Evolutionary conservation across 768 basidiomycete genomes (phyloP).

Genomic region (Amanita rubescens): DNA sequence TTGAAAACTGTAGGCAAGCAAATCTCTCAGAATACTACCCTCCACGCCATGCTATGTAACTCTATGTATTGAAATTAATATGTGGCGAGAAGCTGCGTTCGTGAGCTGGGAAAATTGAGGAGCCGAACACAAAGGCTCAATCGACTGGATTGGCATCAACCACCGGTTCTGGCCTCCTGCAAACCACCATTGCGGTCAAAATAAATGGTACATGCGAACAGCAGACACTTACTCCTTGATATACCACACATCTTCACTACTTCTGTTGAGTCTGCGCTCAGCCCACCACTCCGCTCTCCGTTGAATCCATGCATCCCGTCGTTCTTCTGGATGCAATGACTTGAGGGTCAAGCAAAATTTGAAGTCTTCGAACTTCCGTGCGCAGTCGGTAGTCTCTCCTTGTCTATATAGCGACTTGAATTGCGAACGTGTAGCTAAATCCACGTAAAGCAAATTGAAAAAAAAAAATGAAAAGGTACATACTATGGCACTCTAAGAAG

Average conservation of each 20-base stretch:
- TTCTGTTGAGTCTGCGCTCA: slow-evolving; percentile 57
- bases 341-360: slow-evolving; percentile 91
- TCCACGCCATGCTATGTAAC: too few species aligned
- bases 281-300: slow-evolving; percentile 96
- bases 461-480: background rate
- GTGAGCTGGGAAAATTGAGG: background rate
- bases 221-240: slow-evolving; percentile 56
- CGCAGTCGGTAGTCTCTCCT: slow-evolving; percentile 67
- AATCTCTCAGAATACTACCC: too few species aligned
- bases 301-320: slow-evolving; percentile 77
- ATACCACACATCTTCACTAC: slow-evolving; percentile 96
- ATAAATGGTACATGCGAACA: background rate
- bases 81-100: background rate
- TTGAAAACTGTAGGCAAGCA: too few species aligned
- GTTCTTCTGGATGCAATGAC: slow-evolving; percentile 66
- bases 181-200: background rate
- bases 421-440: slow-evolving; percentile 68
- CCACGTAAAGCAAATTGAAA: background rate
- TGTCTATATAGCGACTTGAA: slow-evolving; percentile 82
- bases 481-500: slow-evolving; percentile 66
- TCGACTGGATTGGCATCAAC: background rate
- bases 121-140: background rate
- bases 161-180: slow-evolving; percentile 1
- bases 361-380: slow-evolving; percentile 80
- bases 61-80: background rate